Base-by-base conservation (phyloP, 148 eudicot genomes). In the Chenopodium album region DNA sequence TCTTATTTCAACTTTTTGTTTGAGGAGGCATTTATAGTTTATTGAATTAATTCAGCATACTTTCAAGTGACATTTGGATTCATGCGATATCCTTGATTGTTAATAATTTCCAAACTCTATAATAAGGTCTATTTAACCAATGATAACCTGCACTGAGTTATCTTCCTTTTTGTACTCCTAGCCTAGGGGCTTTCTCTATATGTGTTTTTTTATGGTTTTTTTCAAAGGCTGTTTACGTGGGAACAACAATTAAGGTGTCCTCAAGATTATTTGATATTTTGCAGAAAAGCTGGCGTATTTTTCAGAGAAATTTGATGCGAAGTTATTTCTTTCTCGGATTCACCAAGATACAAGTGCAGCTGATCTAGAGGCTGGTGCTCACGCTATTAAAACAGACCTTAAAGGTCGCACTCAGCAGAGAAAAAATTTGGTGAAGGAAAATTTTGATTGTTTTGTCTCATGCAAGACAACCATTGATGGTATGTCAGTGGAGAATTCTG, bases 391-490 rank as follows among this genome's bases (percentile, higher is more conserved):
- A 88, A 89, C 90, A 77, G 99, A 96, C 82, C 95, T 94, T 52
- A 87, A 91, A 87, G 98, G 99, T 23, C 93, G 98, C 73, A 94
- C 97, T 52, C 94, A 92, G 79, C 97, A 94, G 87, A 94, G 88
- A 80, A 94, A 94, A 85, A 93, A 90, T 86, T 83, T 97, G 88
- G 99, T 97, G 84, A 95, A 97, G 86, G 99, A 94, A 80, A 97
- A 97, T 84, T 97, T 97, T 88, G 98, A 92, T 88, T 94, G 97
- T 87, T 94, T 97, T 83, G 99, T 97, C 56, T 93, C 98, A 56
- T 94, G 98, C 91, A 94, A 94, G 88, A 94, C 98, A 73, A 94
- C 98, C 44, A 94, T 94, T 80, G 98, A 94, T 84, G 98, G 98
- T 94, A 82, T 85, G 91, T 83, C 66, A 70, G 34, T 41, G 48